These are phyloP conservation scores for Thinopyrum elongatum DNA, from an alignment of 176 grass and related monocot species.

Conservation along the genomic window DNA sequence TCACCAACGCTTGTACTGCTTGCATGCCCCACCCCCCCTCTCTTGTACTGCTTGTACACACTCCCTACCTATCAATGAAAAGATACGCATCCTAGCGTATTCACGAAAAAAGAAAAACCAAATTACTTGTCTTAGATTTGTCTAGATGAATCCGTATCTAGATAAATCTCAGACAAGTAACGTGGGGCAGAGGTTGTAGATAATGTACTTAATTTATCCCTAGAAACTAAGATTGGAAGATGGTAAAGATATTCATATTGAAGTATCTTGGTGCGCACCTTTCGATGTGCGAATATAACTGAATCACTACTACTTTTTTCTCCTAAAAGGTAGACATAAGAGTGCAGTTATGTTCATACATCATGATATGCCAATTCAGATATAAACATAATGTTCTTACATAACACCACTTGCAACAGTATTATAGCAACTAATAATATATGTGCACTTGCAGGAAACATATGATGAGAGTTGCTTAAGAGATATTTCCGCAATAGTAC, in stretches of 20 bases:
- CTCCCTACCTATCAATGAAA: too few relatives aligned
- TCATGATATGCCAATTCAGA: neutral
- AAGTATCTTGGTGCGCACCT: neutral
- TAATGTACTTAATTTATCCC: neutral
- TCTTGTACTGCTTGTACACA: too few relatives aligned
- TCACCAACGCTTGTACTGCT: too few relatives aligned
- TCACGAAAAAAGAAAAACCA: too few relatives aligned
- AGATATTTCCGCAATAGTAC: neutral
- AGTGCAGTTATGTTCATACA: neutral
- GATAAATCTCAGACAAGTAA: too few relatives aligned
- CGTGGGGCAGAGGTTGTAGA: too few relatives aligned
- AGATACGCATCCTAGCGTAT: too few relatives aligned
- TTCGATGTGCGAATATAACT: conserved; percentile 1
- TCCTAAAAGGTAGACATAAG: neutral
- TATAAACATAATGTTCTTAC: neutral
- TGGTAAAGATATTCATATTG: neutral
- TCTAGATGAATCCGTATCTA: too few relatives aligned
- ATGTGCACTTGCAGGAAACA: neutral
- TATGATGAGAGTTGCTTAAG: neutral
- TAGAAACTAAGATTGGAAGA: neutral
- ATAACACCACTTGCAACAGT: neutral
- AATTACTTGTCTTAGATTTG: too few relatives aligned
- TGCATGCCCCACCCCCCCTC: too few relatives aligned
- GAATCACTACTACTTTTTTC: neutral
- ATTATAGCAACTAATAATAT: conserved; percentile 21